Evolutionary conservation across 768 basidiomycete genomes (phyloP).

Genomic region (Boletus vermiculosoides): DNA sequence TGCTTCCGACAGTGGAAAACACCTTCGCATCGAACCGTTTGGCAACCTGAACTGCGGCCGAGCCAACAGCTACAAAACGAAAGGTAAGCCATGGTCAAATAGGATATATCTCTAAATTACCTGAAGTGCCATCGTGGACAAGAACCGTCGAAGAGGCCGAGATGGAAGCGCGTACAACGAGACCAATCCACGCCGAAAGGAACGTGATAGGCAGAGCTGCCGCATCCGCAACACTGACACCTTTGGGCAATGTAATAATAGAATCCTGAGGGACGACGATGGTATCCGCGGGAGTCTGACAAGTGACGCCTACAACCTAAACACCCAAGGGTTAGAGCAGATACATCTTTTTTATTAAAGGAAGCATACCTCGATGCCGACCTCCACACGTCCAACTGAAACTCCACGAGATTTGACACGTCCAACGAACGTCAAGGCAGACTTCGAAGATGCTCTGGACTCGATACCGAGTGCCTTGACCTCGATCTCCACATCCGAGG

Average conservation of each 20-base stretch:
- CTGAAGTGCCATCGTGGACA: conserved; percentile 28
- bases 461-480: conserved; percentile 16
- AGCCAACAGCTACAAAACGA: conserved; percentile 19
- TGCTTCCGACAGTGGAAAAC: conserved; percentile 21
- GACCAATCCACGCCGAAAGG: conserved; percentile 30
- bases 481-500: conserved; percentile 21
- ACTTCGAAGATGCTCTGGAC: conserved; percentile 4
- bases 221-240: conserved; percentile 16
- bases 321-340: background rate
- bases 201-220: conserved; percentile 22
- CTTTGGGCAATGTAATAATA: conserved; percentile 13
- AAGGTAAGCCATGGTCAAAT: background rate
- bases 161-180: conserved; percentile 19
- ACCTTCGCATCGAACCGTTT: conserved; percentile 21
- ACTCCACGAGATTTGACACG: conserved; percentile 17
- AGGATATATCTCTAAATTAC: conserved; percentile 1
- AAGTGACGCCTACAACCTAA: conserved; percentile 21
- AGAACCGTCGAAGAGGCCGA: conserved; percentile 24
- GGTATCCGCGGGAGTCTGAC: conserved; percentile 15
- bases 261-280: conserved; percentile 16
- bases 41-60: conserved; percentile 26
- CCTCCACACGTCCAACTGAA: conserved; percentile 4
- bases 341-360: background rate
- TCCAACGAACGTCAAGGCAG: conserved; percentile 20
- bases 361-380: conserved; percentile 8